These are phyloP conservation scores for Candida nanaspora DNA, from an alignment of 805 yeast genomes.

Conservation along the genomic window DNA sequence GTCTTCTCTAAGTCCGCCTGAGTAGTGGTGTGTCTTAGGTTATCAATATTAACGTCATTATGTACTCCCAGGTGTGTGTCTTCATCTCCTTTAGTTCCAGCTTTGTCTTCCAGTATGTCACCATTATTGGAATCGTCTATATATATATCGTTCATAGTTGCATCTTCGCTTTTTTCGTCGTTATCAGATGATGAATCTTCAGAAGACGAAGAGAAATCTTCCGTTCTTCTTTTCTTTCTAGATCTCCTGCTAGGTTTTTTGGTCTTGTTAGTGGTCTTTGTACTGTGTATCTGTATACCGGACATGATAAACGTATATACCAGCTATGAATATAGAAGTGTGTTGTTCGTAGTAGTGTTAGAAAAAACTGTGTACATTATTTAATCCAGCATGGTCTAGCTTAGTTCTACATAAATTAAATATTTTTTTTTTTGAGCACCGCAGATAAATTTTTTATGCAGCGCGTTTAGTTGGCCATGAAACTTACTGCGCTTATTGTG, in stretches of 20 bases:
- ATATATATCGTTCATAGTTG: conserved; percentile 1
- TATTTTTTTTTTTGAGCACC: neutral
- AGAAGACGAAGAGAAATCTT: conserved; percentile 54
- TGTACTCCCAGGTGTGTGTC: conserved; percentile 2
- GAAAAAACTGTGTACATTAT: no score
- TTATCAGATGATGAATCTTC: conserved; percentile 35
- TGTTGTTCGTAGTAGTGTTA: no score
- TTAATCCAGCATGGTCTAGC: no score
- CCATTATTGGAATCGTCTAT: conserved; percentile 1
- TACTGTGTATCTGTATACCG: neutral
- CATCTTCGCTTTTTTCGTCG: conserved; percentile 8
- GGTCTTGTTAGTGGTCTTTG: neutral
- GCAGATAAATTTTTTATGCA: neutral
- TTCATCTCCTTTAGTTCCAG: neutral
- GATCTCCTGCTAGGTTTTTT: conserved; percentile 38
- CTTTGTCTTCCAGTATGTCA: conserved; percentile 7
- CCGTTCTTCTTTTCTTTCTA: conserved; percentile 78
- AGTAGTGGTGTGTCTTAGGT: conserved; percentile 13
- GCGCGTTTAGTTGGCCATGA: neutral
- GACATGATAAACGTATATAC: neutral
- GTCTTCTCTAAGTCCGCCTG: conserved; percentile 11
- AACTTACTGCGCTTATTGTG: neutral
- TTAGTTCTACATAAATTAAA: no score
- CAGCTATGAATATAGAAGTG: no score
- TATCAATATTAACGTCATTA: conserved; percentile 22